phyloP scores from a whole-genome alignment of 2,329 filamentous ascomycete genomes.

The Pseudogymnoascus sp. region DNA sequence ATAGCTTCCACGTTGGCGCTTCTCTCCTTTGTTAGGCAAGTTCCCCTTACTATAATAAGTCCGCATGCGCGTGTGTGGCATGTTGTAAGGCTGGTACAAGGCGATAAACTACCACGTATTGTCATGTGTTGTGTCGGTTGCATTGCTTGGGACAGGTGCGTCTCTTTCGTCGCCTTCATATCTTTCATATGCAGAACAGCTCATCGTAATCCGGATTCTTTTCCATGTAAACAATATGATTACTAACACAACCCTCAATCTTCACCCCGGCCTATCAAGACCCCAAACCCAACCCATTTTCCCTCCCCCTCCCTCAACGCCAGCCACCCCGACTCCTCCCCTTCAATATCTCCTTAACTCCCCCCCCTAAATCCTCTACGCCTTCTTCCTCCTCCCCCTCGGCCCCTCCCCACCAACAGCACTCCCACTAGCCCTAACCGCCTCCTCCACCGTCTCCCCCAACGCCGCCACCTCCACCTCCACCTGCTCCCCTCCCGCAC shows the following conservation, averaged over 20 bases:
- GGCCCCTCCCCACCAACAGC: conserved; percentile 12
- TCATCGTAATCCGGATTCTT: neutral
- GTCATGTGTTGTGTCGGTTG: no score
- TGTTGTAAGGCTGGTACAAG: no score
- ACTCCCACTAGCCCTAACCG: conserved; percentile 13
- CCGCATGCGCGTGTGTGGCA: no score
- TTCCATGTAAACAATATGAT: neutral
- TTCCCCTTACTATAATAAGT: no score
- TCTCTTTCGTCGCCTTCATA: no score
- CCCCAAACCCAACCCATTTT: neutral
- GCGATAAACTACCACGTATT: no score
- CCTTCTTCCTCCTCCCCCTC: conserved; percentile 26
- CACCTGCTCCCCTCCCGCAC: conserved; percentile 17
- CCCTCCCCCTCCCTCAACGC: neutral
- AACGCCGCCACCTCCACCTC: conserved; percentile 25
- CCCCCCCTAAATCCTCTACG: neutral
- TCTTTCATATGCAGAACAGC: no score
- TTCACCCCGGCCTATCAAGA: neutral
- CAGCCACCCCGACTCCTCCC: neutral
- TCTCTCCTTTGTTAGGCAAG: no score
- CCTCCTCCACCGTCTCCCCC: conserved; percentile 19
- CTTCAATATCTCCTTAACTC: no score
- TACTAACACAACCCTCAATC: neutral
- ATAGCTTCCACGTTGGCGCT: no score
- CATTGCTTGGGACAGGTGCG: no score